These are phyloP conservation scores for Spizellomyces sp. DNA, from an alignment of 192 early-diverging fungal species.

Conservation along the genomic window DNA sequence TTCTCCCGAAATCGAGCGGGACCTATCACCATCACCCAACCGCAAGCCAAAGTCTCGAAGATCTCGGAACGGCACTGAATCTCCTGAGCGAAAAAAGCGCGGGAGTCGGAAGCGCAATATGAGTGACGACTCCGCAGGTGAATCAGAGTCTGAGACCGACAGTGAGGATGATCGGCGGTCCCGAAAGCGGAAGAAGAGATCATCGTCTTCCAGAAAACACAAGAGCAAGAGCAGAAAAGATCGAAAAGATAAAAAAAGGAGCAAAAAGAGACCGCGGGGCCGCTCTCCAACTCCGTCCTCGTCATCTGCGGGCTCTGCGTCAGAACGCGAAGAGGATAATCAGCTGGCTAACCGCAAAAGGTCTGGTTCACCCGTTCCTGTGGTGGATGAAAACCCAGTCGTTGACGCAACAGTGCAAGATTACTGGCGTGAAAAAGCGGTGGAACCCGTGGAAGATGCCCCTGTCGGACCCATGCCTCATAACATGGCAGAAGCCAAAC, in stretches of 20 bases:
- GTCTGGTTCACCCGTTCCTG: neutral
- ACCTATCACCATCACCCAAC: conserved; percentile 3
- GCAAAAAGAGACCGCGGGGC: conserved; percentile 12
- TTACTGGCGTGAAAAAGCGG: conserved; percentile 50
- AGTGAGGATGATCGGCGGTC: conserved; percentile 24
- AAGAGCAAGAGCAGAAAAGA: neutral
- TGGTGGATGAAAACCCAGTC: neutral
- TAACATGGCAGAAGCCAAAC: conserved; percentile 54
- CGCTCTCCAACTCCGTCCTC: conserved; percentile 6
- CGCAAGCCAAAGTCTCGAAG: conserved; percentile 5
- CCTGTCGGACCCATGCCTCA: conserved; percentile 72
- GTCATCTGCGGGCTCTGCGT: conserved; percentile 9
- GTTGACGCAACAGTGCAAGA: conserved; percentile 28
- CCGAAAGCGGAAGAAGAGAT: conserved; percentile 3
- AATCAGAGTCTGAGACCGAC: conserved; percentile 2
- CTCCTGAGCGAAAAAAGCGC: neutral
- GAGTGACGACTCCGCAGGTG: no score
- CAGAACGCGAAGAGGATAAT: neutral
- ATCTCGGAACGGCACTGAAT: conserved; percentile 11
- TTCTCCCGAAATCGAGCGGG: conserved; percentile 43
- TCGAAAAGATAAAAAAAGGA: conserved; percentile 6
- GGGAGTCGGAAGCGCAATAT: neutral
- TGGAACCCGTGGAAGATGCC: conserved; percentile 65
- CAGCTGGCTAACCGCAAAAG: neutral
- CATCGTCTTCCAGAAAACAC: neutral